These are phyloP conservation scores for Dalbergia oliveri DNA, from an alignment of 306 rosid genomes.

Conservation along the genomic window DNA sequence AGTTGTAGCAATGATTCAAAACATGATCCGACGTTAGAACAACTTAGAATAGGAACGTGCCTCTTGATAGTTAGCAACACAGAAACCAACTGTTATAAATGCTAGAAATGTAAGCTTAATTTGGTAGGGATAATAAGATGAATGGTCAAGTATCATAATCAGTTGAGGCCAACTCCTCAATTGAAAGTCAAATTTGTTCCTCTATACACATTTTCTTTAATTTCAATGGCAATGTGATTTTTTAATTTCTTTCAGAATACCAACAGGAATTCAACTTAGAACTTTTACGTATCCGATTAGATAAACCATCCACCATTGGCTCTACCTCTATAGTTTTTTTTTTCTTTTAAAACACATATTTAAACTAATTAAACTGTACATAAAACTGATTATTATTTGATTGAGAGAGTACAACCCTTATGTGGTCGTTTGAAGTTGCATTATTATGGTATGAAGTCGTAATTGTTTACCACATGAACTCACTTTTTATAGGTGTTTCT, in stretches of 20 bases:
- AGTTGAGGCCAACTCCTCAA: background rate
- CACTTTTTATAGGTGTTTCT: background rate
- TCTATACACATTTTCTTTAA: background rate
- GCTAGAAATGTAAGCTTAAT: constrained; percentile 30
- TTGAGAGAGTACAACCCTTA: background rate
- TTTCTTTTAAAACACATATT: background rate
- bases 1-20: background rate
- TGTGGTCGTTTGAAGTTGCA: no score
- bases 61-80: background rate
- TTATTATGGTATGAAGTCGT: no score
- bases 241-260: background rate
- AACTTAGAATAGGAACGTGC: constrained; percentile 20
- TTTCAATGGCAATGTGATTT: background rate
- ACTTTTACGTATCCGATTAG: background rate
- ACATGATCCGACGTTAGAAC: constrained; percentile 37
- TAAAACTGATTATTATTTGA: background rate
- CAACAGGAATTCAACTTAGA: no score
- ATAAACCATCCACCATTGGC: background rate
- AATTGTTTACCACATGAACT: background rate
- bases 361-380: background rate
- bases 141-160: constrained; percentile 35
- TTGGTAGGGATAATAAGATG: constrained; percentile 37
- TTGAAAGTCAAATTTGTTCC: background rate
- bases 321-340: background rate
- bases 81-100: constrained; percentile 6